Evolutionary conservation across 129 eudicot species (phyloP).

Genomic region (Escallonia herrerae): DNA sequence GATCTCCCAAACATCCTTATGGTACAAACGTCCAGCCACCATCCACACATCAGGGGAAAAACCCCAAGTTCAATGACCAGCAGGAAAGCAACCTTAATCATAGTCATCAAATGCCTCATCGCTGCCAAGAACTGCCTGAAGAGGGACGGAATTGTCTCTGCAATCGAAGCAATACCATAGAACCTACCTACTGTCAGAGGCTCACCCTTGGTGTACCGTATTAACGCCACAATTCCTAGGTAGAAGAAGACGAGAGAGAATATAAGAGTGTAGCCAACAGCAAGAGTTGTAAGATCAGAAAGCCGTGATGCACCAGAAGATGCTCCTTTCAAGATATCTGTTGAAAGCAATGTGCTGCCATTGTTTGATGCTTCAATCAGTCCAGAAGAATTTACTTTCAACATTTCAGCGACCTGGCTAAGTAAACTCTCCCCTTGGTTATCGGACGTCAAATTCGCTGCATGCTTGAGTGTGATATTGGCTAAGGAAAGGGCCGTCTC

Average conservation of each 20-base stretch:
- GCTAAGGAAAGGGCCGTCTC: slow-evolving; percentile 78
- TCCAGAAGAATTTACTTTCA: slow-evolving; percentile 50
- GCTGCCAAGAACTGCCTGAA: slow-evolving; percentile 85
- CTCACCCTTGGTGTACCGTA: slow-evolving; percentile 76
- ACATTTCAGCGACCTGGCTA: slow-evolving; percentile 44
- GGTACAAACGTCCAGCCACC: slow-evolving; percentile 98
- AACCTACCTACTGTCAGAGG: slow-evolving; percentile 85
- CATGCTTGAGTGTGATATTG: slow-evolving; percentile 67
- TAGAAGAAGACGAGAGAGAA: slow-evolving; percentile 58
- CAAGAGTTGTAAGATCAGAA: slow-evolving; percentile 87
- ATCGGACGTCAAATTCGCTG: slow-evolving; percentile 58
- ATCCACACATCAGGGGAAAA: slow-evolving; percentile 95
- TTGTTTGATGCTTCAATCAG: slow-evolving; percentile 35
- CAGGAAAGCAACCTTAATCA: slow-evolving; percentile 89
- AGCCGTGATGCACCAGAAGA: slow-evolving; percentile 48
- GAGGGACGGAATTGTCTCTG: slow-evolving; percentile 77
- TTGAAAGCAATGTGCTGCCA: slow-evolving; percentile 35
- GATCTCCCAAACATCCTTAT: slow-evolving; percentile 94
- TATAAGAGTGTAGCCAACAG: slow-evolving; percentile 80
- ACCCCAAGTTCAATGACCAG: slow-evolving; percentile 91
- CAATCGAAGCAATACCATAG: slow-evolving; percentile 72
- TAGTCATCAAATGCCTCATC: slow-evolving; percentile 89
- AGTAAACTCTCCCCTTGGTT: slow-evolving; percentile 28
- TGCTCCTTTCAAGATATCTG: slow-evolving; percentile 54
- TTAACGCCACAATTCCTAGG: slow-evolving; percentile 60